phyloP scores from a whole-genome alignment of 208 protist species.

The Novymonas esmeraldas region DNA sequence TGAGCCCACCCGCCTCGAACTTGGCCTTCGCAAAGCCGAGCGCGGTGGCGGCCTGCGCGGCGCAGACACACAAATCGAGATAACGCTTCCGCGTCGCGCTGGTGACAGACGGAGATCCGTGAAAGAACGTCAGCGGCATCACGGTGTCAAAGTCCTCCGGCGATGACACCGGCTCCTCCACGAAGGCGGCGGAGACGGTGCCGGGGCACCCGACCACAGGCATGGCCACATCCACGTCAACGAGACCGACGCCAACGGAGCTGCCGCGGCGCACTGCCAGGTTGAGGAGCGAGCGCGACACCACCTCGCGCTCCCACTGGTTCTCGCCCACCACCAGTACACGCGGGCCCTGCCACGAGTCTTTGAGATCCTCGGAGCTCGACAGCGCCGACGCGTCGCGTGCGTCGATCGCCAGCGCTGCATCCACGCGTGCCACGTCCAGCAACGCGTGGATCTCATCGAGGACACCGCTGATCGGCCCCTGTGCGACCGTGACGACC shows the following conservation, averaged over 20 bases:
- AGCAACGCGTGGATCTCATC: conserved; percentile 64
- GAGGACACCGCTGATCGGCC: conserved; percentile 29
- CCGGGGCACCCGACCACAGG: conserved; percentile 75
- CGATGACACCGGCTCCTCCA: conserved; percentile 58
- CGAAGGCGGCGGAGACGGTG: conserved; percentile 64
- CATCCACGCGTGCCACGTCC: conserved; percentile 54
- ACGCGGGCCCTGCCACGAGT: conserved; percentile 51
- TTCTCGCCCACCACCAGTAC: conserved; percentile 78
- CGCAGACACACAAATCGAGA: conserved; percentile 72
- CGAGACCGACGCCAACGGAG: conserved; percentile 51
- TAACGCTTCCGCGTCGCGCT: conserved; percentile 69
- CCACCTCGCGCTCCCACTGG: conserved; percentile 67
- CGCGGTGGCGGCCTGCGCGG: conserved; percentile 52
- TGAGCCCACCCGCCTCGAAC: conserved; percentile 67
- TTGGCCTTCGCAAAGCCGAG: conserved; percentile 44
- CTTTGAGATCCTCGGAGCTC: conserved; percentile 20
- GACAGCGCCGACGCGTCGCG: conserved; percentile 11
- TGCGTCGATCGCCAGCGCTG: conserved; percentile 23
- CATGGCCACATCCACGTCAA: conserved; percentile 82
- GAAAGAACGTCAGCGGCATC: conserved; percentile 84
- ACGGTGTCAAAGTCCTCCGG: conserved; percentile 75
- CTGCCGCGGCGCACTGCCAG: conserved; percentile 42
- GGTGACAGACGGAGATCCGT: conserved; percentile 59
- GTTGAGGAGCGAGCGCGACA: conserved; percentile 70
- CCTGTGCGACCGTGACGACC: conserved; percentile 19